Evolutionary conservation across 2,329 filamentous ascomycete genomes (phyloP).

Genomic region (Aspergillus pseudoviridinutans): DNA sequence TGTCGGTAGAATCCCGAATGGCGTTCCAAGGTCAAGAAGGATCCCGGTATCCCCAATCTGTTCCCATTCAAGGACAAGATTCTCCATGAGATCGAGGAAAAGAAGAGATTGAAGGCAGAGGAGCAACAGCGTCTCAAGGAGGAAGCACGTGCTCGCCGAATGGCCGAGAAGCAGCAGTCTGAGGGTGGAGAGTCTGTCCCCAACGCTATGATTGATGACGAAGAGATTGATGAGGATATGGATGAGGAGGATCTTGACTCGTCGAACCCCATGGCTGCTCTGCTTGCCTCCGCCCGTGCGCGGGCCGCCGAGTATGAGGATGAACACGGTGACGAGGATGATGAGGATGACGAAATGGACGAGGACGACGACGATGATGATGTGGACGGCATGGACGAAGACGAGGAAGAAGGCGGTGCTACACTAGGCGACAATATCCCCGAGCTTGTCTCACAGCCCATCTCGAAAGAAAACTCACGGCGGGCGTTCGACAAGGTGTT

Average conservation of each 20-base stretch:
- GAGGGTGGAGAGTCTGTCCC: conserved; percentile 29
- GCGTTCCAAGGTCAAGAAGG: conserved; percentile 92
- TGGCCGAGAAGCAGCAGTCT: conserved; percentile 36
- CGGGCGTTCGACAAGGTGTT: conserved; percentile 94
- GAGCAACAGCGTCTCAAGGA: conserved; percentile 69
- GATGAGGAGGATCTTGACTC: conserved; percentile 47
- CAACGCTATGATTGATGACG: conserved; percentile 38
- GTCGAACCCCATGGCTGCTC: conserved; percentile 48
- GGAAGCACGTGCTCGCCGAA: conserved; percentile 50
- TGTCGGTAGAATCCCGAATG: conserved; percentile 79
- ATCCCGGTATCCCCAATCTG: conserved; percentile 93
- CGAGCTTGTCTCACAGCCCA: conserved; percentile 35
- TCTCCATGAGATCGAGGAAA: conserved; percentile 90
- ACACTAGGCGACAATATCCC: conserved; percentile 49
- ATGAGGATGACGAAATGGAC: conserved; percentile 48
- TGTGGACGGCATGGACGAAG: conserved; percentile 55
- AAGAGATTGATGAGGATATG: conserved; percentile 56
- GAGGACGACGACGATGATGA: conserved; percentile 52
- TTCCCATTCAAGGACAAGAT: conserved; percentile 98
- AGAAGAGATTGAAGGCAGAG: conserved; percentile 73
- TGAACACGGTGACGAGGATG: conserved; percentile 48
- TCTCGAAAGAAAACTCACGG: conserved; percentile 61
- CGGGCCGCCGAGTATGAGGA: conserved; percentile 44
- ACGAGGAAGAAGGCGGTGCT: conserved; percentile 50
- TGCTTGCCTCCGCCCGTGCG: conserved; percentile 44